A percentile compares a stretch with the other conserved stretches of the same genome.
Evolutionary conservation across 148 eudicot genomes (phyloP).

Genomic region (Limonium bicolor): DNA sequence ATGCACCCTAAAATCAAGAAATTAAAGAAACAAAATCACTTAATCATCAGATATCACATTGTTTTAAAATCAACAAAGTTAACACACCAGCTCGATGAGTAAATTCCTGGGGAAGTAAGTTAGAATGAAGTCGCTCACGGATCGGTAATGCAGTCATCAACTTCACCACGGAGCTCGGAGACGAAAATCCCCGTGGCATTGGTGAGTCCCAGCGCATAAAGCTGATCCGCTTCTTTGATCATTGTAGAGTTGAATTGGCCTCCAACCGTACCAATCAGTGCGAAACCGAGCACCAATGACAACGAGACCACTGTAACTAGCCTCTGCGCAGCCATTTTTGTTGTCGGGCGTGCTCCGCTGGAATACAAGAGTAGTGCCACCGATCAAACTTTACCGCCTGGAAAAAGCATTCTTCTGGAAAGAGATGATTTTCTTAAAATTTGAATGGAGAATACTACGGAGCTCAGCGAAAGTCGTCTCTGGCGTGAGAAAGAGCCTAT

Average conservation of each 20-base stretch:
- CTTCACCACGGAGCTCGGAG: constrained; percentile 3
- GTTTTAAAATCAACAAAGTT: not conserved
- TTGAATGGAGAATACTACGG: not conserved
- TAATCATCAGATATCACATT: constrained; percentile 1
- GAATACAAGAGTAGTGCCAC: no score
- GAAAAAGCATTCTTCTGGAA: no score
- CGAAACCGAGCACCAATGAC: constrained; percentile 1
- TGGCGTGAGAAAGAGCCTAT: no score
- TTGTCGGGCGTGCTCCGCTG: no score
- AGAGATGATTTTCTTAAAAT: not conserved
- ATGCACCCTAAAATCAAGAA: constrained; percentile 4
- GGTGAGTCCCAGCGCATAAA: not conserved
- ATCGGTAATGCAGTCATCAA: constrained; percentile 2
- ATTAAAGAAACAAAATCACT: not conserved
- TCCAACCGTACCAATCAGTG: not conserved
- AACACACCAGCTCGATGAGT: not conserved
- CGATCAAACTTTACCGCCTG: no score
- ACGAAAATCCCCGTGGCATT: constrained; percentile 1
- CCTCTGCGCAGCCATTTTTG: no score
- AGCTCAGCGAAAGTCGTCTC: constrained; percentile 1
- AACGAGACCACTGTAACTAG: no score
- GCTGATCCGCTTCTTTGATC: constrained; percentile 1
- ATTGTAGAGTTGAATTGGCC: not conserved
- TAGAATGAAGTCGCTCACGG: not conserved
- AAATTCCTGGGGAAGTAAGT: not conserved